phyloP scores from a whole-genome alignment of 768 basidiomycete species.

The Pluteus cervinus region DNA sequence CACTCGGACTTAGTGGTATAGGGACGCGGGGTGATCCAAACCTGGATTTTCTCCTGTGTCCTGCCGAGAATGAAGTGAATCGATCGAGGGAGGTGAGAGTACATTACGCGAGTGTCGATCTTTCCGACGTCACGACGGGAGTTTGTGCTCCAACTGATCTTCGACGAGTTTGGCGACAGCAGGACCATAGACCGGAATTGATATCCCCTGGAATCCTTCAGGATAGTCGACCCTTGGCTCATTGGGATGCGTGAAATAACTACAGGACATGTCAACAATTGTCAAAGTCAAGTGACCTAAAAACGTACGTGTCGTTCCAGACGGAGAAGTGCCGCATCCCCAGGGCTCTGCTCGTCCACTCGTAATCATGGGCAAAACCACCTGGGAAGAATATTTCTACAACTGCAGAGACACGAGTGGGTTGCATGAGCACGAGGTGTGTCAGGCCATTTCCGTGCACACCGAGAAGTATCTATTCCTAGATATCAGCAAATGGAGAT shows the following conservation, averaged over 20 bases:
- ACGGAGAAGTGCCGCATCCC: slow-evolving; percentile 73
- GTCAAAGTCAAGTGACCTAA: slow-evolving; percentile 9
- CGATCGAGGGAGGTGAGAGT: no score
- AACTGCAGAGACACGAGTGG: slow-evolving; percentile 67
- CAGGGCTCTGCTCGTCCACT: slow-evolving; percentile 71
- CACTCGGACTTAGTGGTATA: no score
- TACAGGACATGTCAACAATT: slow-evolving; percentile 5
- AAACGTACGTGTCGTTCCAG: slow-evolving; percentile 71
- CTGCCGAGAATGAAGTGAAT: no score
- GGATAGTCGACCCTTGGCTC: slow-evolving; percentile 61
- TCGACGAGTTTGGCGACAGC: slow-evolving; percentile 66
- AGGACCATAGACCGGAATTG: slow-evolving; percentile 69
- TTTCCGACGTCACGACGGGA: slow-evolving; percentile 2
- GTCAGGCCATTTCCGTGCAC: slow-evolving; percentile 81
- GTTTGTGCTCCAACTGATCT: slow-evolving; percentile 38
- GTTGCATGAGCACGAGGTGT: slow-evolving; percentile 81
- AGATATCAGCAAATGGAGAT: neutral
- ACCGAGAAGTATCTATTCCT: slow-evolving; percentile 54
- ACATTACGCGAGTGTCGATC: no score
- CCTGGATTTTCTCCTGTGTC: no score
- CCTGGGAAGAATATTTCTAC: slow-evolving; percentile 80
- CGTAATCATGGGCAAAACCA: slow-evolving; percentile 83
- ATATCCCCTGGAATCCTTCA: slow-evolving; percentile 77
- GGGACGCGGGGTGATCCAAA: no score
- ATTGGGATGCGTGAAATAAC: slow-evolving; percentile 32